A percentile compares a stretch with the other conserved stretches of the same genome.
Conservation (phyloP, 2,329 filamentous ascomycete species). For the Colletotrichum graminicola region DNA sequence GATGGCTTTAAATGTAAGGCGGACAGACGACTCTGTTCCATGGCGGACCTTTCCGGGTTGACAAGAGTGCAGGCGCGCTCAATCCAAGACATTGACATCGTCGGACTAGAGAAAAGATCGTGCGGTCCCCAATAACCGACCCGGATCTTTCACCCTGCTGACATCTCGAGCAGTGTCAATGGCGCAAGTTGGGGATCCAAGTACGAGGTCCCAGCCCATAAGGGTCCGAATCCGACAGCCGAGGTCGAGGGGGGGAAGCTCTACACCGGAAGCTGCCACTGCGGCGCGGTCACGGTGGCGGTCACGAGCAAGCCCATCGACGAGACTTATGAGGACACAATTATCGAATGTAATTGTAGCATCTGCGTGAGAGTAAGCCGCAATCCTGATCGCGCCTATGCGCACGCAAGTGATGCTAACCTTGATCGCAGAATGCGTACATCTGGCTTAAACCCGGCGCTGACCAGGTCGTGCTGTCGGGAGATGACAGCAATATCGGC, state of each 20-base stretch:
- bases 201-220: slow-evolving; percentile 54
- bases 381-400: background rate
- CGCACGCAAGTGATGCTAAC: slow-evolving; percentile 6
- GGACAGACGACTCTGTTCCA: background rate
- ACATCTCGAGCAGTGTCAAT: slow-evolving; percentile 51
- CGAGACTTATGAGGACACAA: slow-evolving; percentile 48
- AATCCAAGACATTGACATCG: slow-evolving; percentile 60
- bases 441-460: slow-evolving; percentile 59
- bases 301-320: slow-evolving; percentile 58
- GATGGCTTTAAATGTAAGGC: slow-evolving; percentile 58
- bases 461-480: slow-evolving; percentile 57
- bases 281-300: slow-evolving; percentile 61
- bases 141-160: background rate
- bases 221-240: slow-evolving; percentile 55
- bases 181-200: slow-evolving; percentile 49
- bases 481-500: slow-evolving; percentile 52
- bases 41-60: background rate
- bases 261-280: slow-evolving; percentile 67
- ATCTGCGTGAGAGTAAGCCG: slow-evolving; percentile 57
- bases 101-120: slow-evolving; percentile 52
- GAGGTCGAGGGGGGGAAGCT: slow-evolving; percentile 54
- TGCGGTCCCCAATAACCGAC: slow-evolving; percentile 46
- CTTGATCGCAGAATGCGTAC: slow-evolving; percentile 53
- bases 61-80: slow-evolving; percentile 52
- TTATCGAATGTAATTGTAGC: slow-evolving; percentile 65